Base-by-base conservation (phyloP, 371 early-diverging fungal genomes). In the Mucor mucedo region DNA sequence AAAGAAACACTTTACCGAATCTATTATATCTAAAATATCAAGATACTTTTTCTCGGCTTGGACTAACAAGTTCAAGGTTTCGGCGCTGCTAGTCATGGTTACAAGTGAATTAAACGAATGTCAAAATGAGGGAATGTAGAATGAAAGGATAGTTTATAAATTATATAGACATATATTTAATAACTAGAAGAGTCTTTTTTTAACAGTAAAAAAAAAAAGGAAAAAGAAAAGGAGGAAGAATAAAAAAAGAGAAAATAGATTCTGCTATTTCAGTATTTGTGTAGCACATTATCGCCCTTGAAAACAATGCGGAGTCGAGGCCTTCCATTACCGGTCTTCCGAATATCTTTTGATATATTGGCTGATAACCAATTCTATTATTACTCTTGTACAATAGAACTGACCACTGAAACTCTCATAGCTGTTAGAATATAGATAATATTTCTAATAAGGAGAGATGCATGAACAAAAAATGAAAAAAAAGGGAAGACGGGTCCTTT, bases 11-110 rank as follows among this genome's bases (percentile, higher is more conserved):
- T 47, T 55, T 63, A 70, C 76, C 53, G 66, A 63, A 45, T 67
- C 55, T 29, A 76, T 59, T 41, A 58, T 56, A 28, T 68, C 61
- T n/a, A 76, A 55, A 16, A 39, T 63, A n/a, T 61, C 59, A 14
- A 75, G 55, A 58, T 72, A 75, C 8, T 52, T 58, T 47, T 72
- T 63, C 56, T 75, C 75, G 29, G 65, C 66, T 47, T 72, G 65
- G 41, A 70, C 63, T 14, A 75, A 63, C 50, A 62, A 56, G 2
- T 56, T 41, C 56, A 56, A 63, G 30, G 53, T 60, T 13, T 69
- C 54, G 28, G 63, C 63, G 52, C 63, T 63, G 28, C 5, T 50
- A 8, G 49, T 48, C 29, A 48, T 49, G 30, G 48, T 48, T 38
- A 49, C 32, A 27, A 54, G 40, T 45, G 27, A 33, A n/a, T 38